Percentiles rank a stretch among this genome's conserved stretches.
These are phyloP conservation scores for Daldinia bambusicola DNA, from an alignment of 495 filamentous ascomycete genomes.

Conservation along the genomic window DNA sequence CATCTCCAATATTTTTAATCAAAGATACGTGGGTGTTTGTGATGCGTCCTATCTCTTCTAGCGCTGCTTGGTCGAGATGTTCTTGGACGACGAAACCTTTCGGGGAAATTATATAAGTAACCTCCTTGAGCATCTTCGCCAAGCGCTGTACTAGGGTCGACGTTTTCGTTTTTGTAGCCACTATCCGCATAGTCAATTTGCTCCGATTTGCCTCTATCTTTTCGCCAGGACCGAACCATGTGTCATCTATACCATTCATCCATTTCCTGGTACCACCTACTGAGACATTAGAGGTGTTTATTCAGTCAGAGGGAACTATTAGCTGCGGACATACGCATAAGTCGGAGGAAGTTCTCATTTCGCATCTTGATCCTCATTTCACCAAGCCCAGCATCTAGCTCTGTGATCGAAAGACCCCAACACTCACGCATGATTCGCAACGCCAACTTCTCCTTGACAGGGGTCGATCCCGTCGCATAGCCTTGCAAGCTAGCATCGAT, in stretches of 20 bases:
- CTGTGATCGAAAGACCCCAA: conserved; percentile 52
- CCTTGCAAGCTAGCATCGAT: conserved; percentile 36
- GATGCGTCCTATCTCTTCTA: conserved; percentile 55
- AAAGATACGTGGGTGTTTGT: conserved; percentile 54
- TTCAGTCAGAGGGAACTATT: conserved; percentile 1
- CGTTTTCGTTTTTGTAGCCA: conserved; percentile 49
- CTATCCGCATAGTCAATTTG: conserved; percentile 46
- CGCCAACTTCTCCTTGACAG: conserved; percentile 51
- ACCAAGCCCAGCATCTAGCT: conserved; percentile 46
- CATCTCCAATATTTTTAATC: conserved; percentile 37
- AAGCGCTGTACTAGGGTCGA: conserved; percentile 49
- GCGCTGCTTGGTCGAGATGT: conserved; percentile 34
- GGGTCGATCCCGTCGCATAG: conserved; percentile 40
- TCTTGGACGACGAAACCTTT: conserved; percentile 34
- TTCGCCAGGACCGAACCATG: conserved; percentile 46
- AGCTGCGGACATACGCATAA: conserved; percentile 49
- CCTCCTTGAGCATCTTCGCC: conserved; percentile 30
- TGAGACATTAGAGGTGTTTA: conserved; percentile 10
- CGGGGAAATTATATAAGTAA: conserved; percentile 8
- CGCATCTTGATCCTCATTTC: conserved; percentile 48
- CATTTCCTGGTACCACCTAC: conserved; percentile 52
- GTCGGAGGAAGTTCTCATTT: conserved; percentile 49
- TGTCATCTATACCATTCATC: conserved; percentile 41
- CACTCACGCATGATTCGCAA: conserved; percentile 54
- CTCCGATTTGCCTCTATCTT: conserved; percentile 48